These are phyloP conservation scores for Epichloe amarillans DNA, from an alignment of 2,329 filamentous ascomycete genomes.

Conservation along the genomic window DNA sequence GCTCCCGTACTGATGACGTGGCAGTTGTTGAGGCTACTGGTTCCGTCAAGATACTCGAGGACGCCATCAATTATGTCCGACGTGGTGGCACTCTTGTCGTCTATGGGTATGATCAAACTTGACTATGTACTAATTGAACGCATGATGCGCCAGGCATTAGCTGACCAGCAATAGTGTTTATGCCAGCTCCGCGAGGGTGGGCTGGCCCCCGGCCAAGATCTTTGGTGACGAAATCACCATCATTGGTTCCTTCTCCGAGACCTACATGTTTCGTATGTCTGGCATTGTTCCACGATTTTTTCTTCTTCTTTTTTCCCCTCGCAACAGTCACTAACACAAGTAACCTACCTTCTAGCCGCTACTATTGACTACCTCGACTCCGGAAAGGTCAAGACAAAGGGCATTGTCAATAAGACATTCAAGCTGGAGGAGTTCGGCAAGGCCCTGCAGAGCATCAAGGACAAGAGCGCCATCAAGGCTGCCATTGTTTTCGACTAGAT, in stretches of 20 bases:
- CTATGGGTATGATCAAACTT: conserved; percentile 32
- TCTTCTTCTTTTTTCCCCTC: no score
- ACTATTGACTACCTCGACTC: conserved; percentile 41
- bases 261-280: conserved; percentile 53
- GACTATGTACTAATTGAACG: background rate
- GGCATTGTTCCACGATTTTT: background rate
- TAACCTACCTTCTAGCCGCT: conserved; percentile 17
- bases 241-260: conserved; percentile 59
- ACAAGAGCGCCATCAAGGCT: conserved; percentile 63
- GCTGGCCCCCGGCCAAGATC: conserved; percentile 62
- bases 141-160: background rate
- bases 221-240: conserved; percentile 59
- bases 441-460: conserved; percentile 56
- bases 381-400: conserved; percentile 48
- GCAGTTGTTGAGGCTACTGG: conserved; percentile 55
- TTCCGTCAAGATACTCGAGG: conserved; percentile 53
- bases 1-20: conserved; percentile 7
- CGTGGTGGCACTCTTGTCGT: conserved; percentile 59
- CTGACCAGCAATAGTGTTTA: conserved; percentile 38
- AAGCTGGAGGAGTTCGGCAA: conserved; percentile 61
- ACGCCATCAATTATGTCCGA: conserved; percentile 57
- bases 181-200: conserved; percentile 44
- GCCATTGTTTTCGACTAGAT: conserved; percentile 54
- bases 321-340: background rate
- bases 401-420: conserved; percentile 62